phyloP scores from a whole-genome alignment of 2,329 filamentous ascomycete genomes.

The Simplicillium aogashimaense region DNA sequence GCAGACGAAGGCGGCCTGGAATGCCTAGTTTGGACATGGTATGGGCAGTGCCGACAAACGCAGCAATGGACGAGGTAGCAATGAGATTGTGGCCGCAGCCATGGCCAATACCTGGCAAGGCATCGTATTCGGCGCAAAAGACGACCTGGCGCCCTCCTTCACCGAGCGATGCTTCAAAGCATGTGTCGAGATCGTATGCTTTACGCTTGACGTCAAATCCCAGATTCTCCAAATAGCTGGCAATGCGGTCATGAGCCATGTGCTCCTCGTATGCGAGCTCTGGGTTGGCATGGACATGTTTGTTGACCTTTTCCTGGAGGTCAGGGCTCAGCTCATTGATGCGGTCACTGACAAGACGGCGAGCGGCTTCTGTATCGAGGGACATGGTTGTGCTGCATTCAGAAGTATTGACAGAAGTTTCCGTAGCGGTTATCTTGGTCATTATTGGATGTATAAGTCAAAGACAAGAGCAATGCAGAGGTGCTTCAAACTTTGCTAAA shows the following conservation, averaged over 20 bases:
- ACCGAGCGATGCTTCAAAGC: conserved; percentile 37
- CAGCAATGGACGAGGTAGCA: conserved; percentile 26
- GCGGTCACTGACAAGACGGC: too few relatives aligned
- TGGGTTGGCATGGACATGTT: conserved; percentile 28
- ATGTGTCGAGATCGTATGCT: conserved; percentile 40
- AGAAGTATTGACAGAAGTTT: too few relatives aligned
- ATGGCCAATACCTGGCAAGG: conserved; percentile 34
- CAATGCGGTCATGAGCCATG: conserved; percentile 40
- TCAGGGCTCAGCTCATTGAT: too few relatives aligned
- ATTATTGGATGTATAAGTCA: too few relatives aligned
- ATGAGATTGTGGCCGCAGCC: conserved; percentile 37
- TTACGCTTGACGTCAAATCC: conserved; percentile 36
- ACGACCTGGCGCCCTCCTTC: conserved; percentile 28
- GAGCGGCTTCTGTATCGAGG: too few relatives aligned
- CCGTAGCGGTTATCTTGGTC: too few relatives aligned
- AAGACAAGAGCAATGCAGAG: too few relatives aligned
- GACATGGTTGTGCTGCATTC: too few relatives aligned
- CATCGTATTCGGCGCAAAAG: conserved; percentile 38
- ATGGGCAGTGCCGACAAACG: conserved; percentile 26
- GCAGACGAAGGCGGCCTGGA: conserved; percentile 25
- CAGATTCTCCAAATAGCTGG: conserved; percentile 28
- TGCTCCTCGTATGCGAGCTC: conserved; percentile 41
- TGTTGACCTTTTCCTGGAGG: too few relatives aligned
- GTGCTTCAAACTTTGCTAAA: too few relatives aligned
- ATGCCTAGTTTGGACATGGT: conserved; percentile 17